Evolutionary conservation across 441 rosid genomes (phyloP), one percentile per base, ranked within the genome.

Genomic region (Gossypium gossypioides): DNA sequence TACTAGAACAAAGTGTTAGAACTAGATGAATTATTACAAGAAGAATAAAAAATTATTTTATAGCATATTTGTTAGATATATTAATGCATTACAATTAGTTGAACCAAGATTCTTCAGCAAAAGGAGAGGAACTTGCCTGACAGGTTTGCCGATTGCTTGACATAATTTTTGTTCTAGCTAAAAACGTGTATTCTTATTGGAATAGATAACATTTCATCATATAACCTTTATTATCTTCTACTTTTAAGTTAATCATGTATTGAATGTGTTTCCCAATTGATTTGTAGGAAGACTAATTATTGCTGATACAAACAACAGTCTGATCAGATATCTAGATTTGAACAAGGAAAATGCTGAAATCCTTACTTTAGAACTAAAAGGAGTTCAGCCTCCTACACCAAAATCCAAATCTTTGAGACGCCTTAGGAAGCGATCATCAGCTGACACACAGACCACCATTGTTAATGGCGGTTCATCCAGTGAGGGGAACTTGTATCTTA

Each of bases 251-350:
- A 21, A 76, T 21, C 27, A 27, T 8, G 4, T 21, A 12, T 21
- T 68, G 60, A 73, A 54, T 27, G 24, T 48, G 56, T 63, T 60
- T 34, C 71, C 21, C 60, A 44, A 67, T 72, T 27, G 67, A 68
- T 74, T 61, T 83, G 75, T 86, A 92, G 99, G 97, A 74, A 86
- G 81, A 76, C 87, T 95, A 66, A 85, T 79, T 52, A 84, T 92
- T 72, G 98, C 99, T 29, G 98, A 95, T 84, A 95, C 98, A 60
- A 95, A 92, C 85, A 95, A 95, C 81, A 88, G 84, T 50, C 79
- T 88, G 44, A 87, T 94, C 68, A 82, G 99, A 75, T 92, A 83
- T 76, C 77, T 95, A 74, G 96, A 92, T 71, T 42, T 87, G 76
- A 90, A 79, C 80, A 85, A 81, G 68, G 75, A 67, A 77, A 83